Evolutionary conservation across 2,329 filamentous ascomycete genomes (phyloP), one percentile per base, ranked within the genome.

Genomic region (Metarhizium album): DNA sequence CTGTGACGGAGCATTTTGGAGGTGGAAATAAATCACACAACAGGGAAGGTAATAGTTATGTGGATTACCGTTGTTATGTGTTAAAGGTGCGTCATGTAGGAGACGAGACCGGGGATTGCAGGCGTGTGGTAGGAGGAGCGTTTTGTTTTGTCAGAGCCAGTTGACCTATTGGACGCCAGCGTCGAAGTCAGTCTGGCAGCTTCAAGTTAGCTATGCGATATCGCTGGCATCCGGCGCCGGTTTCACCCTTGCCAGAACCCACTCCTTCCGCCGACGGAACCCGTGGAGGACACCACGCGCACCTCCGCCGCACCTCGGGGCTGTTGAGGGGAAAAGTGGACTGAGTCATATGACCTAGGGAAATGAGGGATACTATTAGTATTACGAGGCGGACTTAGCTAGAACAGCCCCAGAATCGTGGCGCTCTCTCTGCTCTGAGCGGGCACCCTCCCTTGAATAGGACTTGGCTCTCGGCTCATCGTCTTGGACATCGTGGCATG

Each of bases 1-100:
- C 61, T 57, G 47, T 63, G 60, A 52, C 64, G 60, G 33, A 66
- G 61, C 65, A 67, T 66, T 43, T 24, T 43, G 40, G 20, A 40
- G 43, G 8, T 51, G 52, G 45, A 46, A 18, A 23, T 4, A 29
- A 23, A 24, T 22, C 22, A 24, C 40, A 23, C 9, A 23, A 24
- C n/a, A n/a, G 9, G 22, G 14, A 11, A 14, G 40, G 24, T 8
- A 16, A 23, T 23, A n/a, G n/a, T n/a, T n/a, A 13, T 13, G 40
- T 23, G 22, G 20, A 14, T 13, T 43, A 4, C n/a, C 16, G 40
- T 23, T 24, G 40, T 43, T 9, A 8, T 23, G 40, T 20, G 11
- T 6, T 20, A 46, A 20, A 20, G 31, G 13, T 18, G 29, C 27
- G 11, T 38, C 11, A 8, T 29, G 48, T 13, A 33, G 38, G 48